phyloP scores from a whole-genome alignment of 768 basidiomycete species.

The Boletus patriciae region DNA sequence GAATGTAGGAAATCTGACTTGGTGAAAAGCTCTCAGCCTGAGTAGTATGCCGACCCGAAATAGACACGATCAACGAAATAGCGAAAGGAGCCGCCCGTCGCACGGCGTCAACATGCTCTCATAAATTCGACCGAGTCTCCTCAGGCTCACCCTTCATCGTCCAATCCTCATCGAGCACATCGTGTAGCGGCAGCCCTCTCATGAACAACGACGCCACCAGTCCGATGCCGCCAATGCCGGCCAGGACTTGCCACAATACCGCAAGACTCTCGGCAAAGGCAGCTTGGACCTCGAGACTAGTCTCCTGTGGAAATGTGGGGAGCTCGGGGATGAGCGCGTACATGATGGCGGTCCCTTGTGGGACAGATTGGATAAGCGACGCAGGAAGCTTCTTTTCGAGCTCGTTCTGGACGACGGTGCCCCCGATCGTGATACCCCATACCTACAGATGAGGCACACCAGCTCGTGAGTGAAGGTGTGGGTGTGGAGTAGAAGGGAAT shows the following conservation, averaged over 20 bases:
- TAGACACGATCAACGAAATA: no score
- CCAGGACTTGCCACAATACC: slow-evolving; percentile 43
- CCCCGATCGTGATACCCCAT: slow-evolving; percentile 50
- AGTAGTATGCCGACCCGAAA: no score
- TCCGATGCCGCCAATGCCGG: slow-evolving; percentile 30
- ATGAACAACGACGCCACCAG: no score
- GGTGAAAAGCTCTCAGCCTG: no score
- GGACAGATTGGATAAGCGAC: slow-evolving; percentile 36
- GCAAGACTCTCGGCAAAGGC: slow-evolving; percentile 43
- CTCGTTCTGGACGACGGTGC: slow-evolving; percentile 49
- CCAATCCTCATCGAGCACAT: neutral
- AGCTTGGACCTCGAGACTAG: slow-evolving; percentile 35
- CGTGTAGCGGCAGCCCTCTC: neutral
- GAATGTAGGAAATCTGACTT: no score
- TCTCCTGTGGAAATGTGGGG: slow-evolving; percentile 32
- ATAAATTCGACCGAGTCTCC: no score
- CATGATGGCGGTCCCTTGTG: slow-evolving; percentile 40
- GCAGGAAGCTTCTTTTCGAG: slow-evolving; percentile 41
- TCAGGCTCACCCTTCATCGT: neutral
- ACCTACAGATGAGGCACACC: slow-evolving; percentile 27
- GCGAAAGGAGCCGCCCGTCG: no score
- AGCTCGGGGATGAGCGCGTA: slow-evolving; percentile 49
- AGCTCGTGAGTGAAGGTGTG: neutral
- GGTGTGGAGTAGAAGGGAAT: neutral
- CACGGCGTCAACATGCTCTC: no score